These are phyloP conservation scores for Fraxinus anomala DNA, from an alignment of 257 asterid species.

Conservation along the genomic window DNA sequence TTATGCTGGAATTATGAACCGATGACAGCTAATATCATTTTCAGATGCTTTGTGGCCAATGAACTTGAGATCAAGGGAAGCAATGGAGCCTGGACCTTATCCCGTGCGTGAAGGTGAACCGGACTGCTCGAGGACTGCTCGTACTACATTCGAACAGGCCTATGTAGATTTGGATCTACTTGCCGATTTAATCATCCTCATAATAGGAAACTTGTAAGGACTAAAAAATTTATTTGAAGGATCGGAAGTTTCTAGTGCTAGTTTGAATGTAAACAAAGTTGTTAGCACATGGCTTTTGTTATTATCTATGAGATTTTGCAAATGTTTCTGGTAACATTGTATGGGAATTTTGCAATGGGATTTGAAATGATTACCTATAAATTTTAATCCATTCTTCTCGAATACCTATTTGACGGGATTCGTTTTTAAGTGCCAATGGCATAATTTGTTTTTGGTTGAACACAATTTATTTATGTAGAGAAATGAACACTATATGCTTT, in stretches of 20 bases:
- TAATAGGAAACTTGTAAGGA: slow-evolving; percentile 67
- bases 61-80: slow-evolving; percentile 71
- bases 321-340: background rate
- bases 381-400: background rate
- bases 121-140: slow-evolving; percentile 85
- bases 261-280: slow-evolving; percentile 8
- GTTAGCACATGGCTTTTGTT: background rate
- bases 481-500: background rate
- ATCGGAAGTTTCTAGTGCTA: slow-evolving; percentile 4
- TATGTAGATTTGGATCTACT: slow-evolving; percentile 82
- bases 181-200: slow-evolving; percentile 91
- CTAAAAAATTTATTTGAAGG: slow-evolving; percentile 17
- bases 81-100: slow-evolving; percentile 65
- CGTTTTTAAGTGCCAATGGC: background rate
- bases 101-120: slow-evolving; percentile 90
- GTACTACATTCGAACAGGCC: slow-evolving; percentile 82
- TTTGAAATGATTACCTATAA: background rate
- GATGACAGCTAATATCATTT: slow-evolving; percentile 27
- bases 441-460: background rate
- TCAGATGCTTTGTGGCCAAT: slow-evolving; percentile 76
- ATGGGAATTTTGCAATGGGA: background rate
- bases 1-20: slow-evolving; percentile 23
- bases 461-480: background rate
- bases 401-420: background rate
- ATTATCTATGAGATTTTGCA: slow-evolving; percentile 3